These are phyloP conservation scores for Entomortierella chlamydospora DNA, from an alignment of 192 early-diverging fungal species.

Conservation along the genomic window DNA sequence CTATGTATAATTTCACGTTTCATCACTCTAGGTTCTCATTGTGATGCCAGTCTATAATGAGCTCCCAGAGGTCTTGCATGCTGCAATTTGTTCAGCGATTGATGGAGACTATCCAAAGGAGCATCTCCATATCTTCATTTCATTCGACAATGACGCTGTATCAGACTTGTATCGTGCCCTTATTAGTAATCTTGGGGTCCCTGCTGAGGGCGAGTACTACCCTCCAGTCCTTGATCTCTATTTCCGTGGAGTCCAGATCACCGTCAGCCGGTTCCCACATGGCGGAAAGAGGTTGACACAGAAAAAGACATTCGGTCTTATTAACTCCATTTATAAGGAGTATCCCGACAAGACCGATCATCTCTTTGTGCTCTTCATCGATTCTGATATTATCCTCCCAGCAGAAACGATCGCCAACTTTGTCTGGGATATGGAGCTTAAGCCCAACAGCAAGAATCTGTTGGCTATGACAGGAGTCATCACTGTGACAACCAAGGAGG, in stretches of 20 bases:
- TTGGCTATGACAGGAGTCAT: slow-evolving; percentile 27
- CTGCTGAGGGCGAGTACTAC: slow-evolving; percentile 16
- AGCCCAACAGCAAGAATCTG: slow-evolving; percentile 10
- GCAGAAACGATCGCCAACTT: slow-evolving; percentile 48
- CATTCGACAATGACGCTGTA: slow-evolving; percentile 29
- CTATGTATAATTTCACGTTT: neutral
- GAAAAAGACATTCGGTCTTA: slow-evolving; percentile 53
- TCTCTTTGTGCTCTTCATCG: slow-evolving; percentile 58
- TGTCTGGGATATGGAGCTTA: slow-evolving; percentile 33
- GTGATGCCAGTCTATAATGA: slow-evolving; percentile 42
- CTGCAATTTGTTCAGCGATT: slow-evolving; percentile 28
- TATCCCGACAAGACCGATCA: slow-evolving; percentile 35
- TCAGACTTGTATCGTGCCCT: slow-evolving; percentile 38
- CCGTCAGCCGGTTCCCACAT: slow-evolving; percentile 59
- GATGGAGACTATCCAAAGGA: slow-evolving; percentile 33
- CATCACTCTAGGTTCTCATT: slow-evolving; percentile 7
- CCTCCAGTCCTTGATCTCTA: slow-evolving; percentile 25
- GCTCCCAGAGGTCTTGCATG: slow-evolving; percentile 16
- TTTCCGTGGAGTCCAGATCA: slow-evolving; percentile 48
- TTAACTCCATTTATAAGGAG: slow-evolving; percentile 25
- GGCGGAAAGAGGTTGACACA: slow-evolving; percentile 66
- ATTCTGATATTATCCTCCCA: slow-evolving; percentile 61
- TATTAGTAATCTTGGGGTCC: slow-evolving; percentile 12
- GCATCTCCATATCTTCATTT: slow-evolving; percentile 30
- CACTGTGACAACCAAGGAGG: slow-evolving; percentile 26